Evolutionary conservation across 441 rosid genomes (phyloP).

Genomic region (Iberis amara): DNA sequence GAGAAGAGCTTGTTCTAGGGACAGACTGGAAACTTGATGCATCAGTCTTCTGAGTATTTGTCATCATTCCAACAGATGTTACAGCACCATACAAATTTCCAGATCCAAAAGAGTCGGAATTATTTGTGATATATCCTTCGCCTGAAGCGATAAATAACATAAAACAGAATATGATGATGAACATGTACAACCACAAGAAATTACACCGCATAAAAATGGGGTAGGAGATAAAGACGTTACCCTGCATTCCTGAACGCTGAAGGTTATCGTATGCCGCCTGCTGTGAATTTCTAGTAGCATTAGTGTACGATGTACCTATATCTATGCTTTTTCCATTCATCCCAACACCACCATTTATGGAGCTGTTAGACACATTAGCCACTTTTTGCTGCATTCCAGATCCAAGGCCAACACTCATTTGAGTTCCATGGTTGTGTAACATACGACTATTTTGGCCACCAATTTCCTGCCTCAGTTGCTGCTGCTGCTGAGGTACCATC

Average conservation of each 20-base stretch:
- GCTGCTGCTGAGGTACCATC: constrained; percentile 65
- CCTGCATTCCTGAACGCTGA: constrained; percentile 57
- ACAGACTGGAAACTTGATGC: constrained; percentile 56
- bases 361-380: constrained; percentile 65
- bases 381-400: constrained; percentile 81
- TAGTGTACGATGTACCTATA: constrained; percentile 1
- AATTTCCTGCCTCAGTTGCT: constrained; percentile 65
- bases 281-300: constrained; percentile 46
- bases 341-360: constrained; percentile 63
- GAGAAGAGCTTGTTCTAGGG: constrained; percentile 47
- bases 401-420: constrained; percentile 67
- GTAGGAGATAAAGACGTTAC: constrained; percentile 38
- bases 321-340: constrained; percentile 57
- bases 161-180: constrained; percentile 2
- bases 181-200: constrained; percentile 1
- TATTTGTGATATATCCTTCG: constrained; percentile 68
- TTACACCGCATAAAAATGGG: constrained; percentile 3
- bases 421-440: constrained; percentile 75
- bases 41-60: constrained; percentile 57
- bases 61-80: constrained; percentile 58
- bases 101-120: constrained; percentile 60
- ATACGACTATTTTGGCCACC: constrained; percentile 76
- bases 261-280: constrained; percentile 69
- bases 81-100: constrained; percentile 64
- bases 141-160: constrained; percentile 40